A percentile compares a stretch with the other conserved stretches of the same genome.
These are phyloP conservation scores for Anthracocystis walkeri DNA, from an alignment of 1,284 basidiomycete species.

Conservation along the genomic window DNA sequence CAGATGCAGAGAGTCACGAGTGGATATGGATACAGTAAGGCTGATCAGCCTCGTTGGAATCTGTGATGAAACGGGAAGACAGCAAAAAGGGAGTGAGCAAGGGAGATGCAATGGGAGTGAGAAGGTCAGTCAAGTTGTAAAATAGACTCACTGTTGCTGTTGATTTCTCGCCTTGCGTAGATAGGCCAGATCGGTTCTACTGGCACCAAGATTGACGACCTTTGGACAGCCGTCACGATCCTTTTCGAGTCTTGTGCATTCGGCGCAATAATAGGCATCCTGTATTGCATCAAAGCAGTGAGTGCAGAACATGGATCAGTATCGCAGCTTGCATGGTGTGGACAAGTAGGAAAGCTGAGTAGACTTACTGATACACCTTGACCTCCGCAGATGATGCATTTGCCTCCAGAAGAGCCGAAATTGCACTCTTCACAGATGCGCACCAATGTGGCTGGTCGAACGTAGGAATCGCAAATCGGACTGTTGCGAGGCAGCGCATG, in stretches of 20 bases:
- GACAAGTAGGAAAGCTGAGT: neutral
- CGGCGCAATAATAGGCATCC: conserved; percentile 69
- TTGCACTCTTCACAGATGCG: conserved; percentile 99
- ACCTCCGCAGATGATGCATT: conserved; percentile 88
- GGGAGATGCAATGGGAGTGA: neutral
- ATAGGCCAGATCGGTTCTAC: conserved; percentile 61
- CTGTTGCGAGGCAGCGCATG: conserved; percentile 71
- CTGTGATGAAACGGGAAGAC: conserved; percentile 11
- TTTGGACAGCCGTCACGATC: conserved; percentile 98
- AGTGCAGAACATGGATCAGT: neutral
- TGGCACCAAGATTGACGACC: conserved; percentile 90
- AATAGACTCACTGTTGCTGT: conserved; percentile 47
- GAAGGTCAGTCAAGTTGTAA: neutral
- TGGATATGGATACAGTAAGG: neutral
- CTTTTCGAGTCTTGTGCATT: conserved; percentile 93
- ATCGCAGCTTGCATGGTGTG: neutral
- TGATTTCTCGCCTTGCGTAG: conserved; percentile 58
- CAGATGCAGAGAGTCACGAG: conserved; percentile 14
- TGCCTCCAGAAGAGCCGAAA: conserved; percentile 92
- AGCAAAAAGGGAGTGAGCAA: neutral
- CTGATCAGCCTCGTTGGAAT: conserved; percentile 31
- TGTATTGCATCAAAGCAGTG: conserved; percentile 5
- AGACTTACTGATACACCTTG: conserved; percentile 63
- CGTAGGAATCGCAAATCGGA: conserved; percentile 99
- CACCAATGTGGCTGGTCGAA: conserved; percentile 95